Evolutionary conservation across 176 grass and related monocot species (phyloP).

Genomic region (Phragmites australis): DNA sequence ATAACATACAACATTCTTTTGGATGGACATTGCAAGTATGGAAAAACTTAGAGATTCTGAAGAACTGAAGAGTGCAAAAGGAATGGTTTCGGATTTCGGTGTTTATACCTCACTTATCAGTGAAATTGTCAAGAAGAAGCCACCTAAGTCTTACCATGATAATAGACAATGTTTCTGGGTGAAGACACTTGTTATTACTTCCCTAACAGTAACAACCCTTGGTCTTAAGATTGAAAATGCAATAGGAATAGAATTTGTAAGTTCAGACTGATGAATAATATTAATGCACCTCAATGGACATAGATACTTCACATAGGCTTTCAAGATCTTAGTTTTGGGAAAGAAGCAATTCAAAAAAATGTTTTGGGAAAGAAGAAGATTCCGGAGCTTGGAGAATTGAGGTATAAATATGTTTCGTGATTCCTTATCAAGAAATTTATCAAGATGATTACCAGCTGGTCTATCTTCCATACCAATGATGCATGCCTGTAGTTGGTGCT

Average conservation of each 20-base stretch:
- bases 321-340: conserved; percentile 1
- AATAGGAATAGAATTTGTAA: conserved; percentile 2
- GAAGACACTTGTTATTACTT: neutral
- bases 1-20: conserved; percentile 90
- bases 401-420: conserved; percentile 21
- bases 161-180: conserved; percentile 25
- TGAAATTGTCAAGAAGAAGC: conserved; percentile 67
- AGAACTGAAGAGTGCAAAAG: conserved; percentile 68
- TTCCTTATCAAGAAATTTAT: conserved; percentile 40
- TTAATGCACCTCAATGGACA: neutral
- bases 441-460: conserved; percentile 5
- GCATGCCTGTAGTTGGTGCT: neutral
- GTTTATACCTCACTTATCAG: conserved; percentile 66
- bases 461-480: too few relatives aligned
- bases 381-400: conserved; percentile 27
- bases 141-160: conserved; percentile 40
- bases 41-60: conserved; percentile 49
- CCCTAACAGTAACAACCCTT: neutral
- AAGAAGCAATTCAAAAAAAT: conserved; percentile 25
- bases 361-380: conserved; percentile 20
- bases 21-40: conserved; percentile 78
- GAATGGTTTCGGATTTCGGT: conserved; percentile 72
- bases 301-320: conserved; percentile 32
- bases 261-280: neutral
- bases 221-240: neutral